phyloP scores from a whole-genome alignment of 2,329 filamentous ascomycete genomes.

The Dactylellina sp. region DNA sequence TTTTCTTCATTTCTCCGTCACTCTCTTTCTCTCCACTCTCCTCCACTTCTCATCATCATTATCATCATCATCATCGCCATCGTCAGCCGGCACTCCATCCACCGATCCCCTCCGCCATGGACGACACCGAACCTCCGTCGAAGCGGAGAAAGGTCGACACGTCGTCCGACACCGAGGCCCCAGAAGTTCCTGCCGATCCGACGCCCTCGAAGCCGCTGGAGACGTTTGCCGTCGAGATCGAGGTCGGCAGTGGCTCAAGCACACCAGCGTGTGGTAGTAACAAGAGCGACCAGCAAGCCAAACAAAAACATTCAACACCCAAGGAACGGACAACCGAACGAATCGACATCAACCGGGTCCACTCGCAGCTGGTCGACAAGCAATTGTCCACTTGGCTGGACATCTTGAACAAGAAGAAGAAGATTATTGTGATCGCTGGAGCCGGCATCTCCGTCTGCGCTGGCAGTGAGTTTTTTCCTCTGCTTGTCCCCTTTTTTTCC shows the following conservation, averaged over 20 bases:
- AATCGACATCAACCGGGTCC: slow-evolving; percentile 73
- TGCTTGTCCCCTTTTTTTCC: too few species aligned
- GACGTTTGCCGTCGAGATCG: slow-evolving; percentile 50
- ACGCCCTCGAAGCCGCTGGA: slow-evolving; percentile 26
- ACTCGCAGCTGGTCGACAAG: slow-evolving; percentile 68
- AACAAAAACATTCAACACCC: slow-evolving; percentile 48
- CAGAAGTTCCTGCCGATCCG: neutral
- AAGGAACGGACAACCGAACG: slow-evolving; percentile 76
- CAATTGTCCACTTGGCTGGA: slow-evolving; percentile 78
- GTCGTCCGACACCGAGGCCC: slow-evolving; percentile 25
- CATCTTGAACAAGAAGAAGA: slow-evolving; percentile 86
- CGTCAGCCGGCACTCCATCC: slow-evolving; percentile 32
- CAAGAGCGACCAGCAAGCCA: slow-evolving; percentile 26
- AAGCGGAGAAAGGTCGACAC: slow-evolving; percentile 77
- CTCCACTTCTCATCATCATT: slow-evolving; percentile 36
- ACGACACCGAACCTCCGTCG: slow-evolving; percentile 75
- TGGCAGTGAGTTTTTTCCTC: slow-evolving; percentile 74
- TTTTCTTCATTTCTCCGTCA: slow-evolving; percentile 44
- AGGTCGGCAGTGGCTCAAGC: slow-evolving; percentile 38
- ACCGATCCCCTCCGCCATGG: slow-evolving; percentile 65
- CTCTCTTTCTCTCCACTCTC: slow-evolving; percentile 53
- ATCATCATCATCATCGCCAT: slow-evolving; percentile 30
- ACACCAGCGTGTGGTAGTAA: slow-evolving; percentile 16
- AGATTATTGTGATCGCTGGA: slow-evolving; percentile 95
- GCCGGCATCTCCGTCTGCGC: slow-evolving; percentile 97